phyloP scores from a whole-genome alignment of 1,284 basidiomycete genomes.

The Pholiota adiposa region DNA sequence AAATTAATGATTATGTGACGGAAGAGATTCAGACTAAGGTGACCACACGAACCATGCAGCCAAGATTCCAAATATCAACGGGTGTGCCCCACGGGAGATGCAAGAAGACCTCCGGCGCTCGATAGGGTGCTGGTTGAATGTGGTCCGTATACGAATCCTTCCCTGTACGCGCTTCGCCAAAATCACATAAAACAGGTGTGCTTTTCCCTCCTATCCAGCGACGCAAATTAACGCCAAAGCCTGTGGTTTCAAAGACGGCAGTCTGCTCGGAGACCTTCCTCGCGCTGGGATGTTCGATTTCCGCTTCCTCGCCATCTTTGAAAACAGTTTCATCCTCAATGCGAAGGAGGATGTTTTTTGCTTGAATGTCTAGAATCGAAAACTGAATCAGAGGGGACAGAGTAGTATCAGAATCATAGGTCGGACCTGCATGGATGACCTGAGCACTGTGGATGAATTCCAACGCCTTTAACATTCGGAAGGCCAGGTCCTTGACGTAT shows the following conservation, averaged over 20 bases:
- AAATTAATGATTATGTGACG: constrained; percentile 1
- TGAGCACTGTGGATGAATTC: constrained; percentile 10
- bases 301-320: constrained; percentile 13
- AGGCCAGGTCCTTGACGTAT: constrained; percentile 11
- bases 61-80: constrained; percentile 25
- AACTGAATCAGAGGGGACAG: not conserved
- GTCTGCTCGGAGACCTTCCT: constrained; percentile 12
- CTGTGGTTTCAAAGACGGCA: constrained; percentile 11
- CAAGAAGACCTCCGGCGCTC: constrained; percentile 24
- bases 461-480: constrained; percentile 6
- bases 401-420: not conserved
- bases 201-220: constrained; percentile 9
- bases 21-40: not conserved
- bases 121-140: constrained; percentile 19
- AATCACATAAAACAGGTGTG: constrained; percentile 20
- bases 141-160: constrained; percentile 9
- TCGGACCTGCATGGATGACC: constrained; percentile 13
- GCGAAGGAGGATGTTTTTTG: constrained; percentile 13
- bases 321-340: constrained; percentile 15
- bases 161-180: constrained; percentile 17
- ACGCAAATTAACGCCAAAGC: constrained; percentile 1
- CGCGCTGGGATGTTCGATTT: constrained; percentile 12
- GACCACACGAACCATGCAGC: constrained; percentile 20
- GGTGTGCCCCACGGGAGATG: constrained; percentile 18
- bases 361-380: constrained; percentile 6